Evolutionary conservation across 352 stramenopile genomes (phyloP).

Genomic region (Globisporangium echinulatum): DNA sequence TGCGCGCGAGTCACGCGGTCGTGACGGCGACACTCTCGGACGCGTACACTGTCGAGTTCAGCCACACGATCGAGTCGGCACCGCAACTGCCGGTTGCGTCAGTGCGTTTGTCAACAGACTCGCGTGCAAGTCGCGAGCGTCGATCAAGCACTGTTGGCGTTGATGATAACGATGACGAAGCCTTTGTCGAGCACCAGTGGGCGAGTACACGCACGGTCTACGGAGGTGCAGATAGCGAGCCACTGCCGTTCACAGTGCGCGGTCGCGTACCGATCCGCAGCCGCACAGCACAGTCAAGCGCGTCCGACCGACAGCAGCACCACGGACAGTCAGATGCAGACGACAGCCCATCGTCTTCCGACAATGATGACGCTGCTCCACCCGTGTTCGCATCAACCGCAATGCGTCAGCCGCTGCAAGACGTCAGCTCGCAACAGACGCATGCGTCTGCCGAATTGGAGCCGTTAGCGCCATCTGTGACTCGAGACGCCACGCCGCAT

Average conservation of each 20-base stretch:
- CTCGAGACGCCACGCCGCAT: background rate
- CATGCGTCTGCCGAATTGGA: too few relatives aligned
- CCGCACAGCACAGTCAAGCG: background rate
- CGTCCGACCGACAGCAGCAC: too few relatives aligned
- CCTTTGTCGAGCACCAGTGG: constrained; percentile 6
- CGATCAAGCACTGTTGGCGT: background rate
- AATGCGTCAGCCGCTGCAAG: too few relatives aligned
- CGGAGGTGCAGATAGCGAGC: background rate
- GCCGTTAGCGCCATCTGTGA: too few relatives aligned
- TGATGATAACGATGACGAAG: constrained; percentile 2
- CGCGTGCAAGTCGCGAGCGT: background rate
- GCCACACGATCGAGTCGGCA: background rate
- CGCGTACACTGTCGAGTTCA: background rate
- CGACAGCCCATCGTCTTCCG: constrained; percentile 6
- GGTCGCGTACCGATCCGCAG: constrained; percentile 38
- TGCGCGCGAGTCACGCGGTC: background rate
- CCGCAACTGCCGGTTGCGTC: background rate
- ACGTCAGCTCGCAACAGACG: too few relatives aligned
- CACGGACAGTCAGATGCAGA: background rate
- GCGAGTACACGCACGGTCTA: constrained; percentile 5
- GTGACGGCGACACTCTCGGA: background rate
- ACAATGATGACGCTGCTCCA: background rate
- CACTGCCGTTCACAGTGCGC: constrained; percentile 15
- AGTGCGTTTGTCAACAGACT: background rate
- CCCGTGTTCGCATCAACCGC: too few relatives aligned